phyloP scores from a whole-genome alignment of 2,329 filamentous ascomycete species.

The Alternaria gaisen region DNA sequence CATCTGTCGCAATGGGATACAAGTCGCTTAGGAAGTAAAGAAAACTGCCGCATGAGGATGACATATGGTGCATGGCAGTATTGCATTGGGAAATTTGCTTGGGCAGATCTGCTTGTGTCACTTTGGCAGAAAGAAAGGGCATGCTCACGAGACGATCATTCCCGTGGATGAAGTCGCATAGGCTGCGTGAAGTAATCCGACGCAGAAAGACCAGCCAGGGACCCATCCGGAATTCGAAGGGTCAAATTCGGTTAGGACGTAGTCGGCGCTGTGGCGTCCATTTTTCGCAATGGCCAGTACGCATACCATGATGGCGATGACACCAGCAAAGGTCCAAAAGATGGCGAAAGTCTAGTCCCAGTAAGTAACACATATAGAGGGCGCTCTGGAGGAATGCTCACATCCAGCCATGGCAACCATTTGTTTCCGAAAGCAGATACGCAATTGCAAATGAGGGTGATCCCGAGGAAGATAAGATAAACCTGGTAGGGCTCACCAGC shows the following conservation, averaged over 20 bases:
- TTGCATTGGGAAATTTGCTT: conserved; percentile 36
- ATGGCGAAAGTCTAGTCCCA: conserved; percentile 70
- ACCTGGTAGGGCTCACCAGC: conserved; percentile 56
- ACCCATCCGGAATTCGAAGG: conserved; percentile 71
- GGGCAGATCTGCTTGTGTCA: too few species aligned
- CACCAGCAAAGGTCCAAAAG: conserved; percentile 77
- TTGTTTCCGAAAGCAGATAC: conserved; percentile 63
- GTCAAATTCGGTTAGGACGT: conserved; percentile 74
- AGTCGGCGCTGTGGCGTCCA: conserved; percentile 69
- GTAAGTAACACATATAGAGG: conserved; percentile 36
- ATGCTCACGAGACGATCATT: conserved; percentile 77
- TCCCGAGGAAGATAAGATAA: conserved; percentile 60
- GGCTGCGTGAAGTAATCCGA: conserved; percentile 75
- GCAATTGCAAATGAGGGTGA: conserved; percentile 60
- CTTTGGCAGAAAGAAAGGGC: too few species aligned
- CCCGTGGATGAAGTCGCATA: conserved; percentile 80
- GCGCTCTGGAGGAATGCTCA: conserved; percentile 56
- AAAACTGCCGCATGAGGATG: too few species aligned
- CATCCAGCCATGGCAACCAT: conserved; percentile 69
- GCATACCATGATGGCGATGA: conserved; percentile 70
- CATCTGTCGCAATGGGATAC: conserved; percentile 29
- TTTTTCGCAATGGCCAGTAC: conserved; percentile 73
- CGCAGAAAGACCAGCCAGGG: conserved; percentile 75
- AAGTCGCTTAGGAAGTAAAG: conserved; percentile 26
- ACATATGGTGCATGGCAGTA: conserved; percentile 32